Conservation (phyloP, 805 yeast genomes). For the Saccharomycopsis fermentans region DNA sequence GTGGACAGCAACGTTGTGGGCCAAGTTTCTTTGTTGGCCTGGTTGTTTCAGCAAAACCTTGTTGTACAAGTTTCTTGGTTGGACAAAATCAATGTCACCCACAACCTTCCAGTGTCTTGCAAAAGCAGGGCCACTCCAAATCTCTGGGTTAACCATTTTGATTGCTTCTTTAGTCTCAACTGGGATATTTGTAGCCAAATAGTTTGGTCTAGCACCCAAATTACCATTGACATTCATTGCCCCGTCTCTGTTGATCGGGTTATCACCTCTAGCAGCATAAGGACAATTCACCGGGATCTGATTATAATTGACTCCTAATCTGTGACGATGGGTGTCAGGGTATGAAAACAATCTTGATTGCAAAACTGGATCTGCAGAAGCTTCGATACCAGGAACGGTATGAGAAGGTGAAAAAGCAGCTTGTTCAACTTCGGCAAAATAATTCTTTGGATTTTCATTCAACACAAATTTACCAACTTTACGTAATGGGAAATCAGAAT, state of each 20-base stretch:
- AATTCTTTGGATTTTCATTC: slow-evolving; percentile 78
- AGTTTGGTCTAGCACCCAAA: slow-evolving; percentile 70
- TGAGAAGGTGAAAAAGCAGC: slow-evolving; percentile 80
- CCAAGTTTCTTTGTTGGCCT: slow-evolving; percentile 76
- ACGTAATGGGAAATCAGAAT: slow-evolving; percentile 74
- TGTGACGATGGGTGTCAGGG: slow-evolving; percentile 79
- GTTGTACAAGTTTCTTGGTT: slow-evolving; percentile 64
- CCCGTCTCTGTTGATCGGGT: slow-evolving; percentile 80
- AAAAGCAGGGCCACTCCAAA: slow-evolving; percentile 72
- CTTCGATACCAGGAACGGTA: slow-evolving; percentile 75
- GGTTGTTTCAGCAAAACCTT: slow-evolving; percentile 65
- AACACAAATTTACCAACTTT: slow-evolving; percentile 71
- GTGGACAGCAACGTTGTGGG: slow-evolving; percentile 77
- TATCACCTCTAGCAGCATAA: slow-evolving; percentile 35
- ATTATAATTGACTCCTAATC: slow-evolving; percentile 62
- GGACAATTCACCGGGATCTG: slow-evolving; percentile 92
- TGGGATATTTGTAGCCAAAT: slow-evolving; percentile 46
- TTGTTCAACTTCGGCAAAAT: slow-evolving; percentile 81
- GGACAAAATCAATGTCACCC: slow-evolving; percentile 64
- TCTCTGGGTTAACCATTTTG: slow-evolving; percentile 57
- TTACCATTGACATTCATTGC: slow-evolving; percentile 60
- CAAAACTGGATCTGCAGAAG: slow-evolving; percentile 76
- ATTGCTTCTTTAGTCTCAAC: slow-evolving; percentile 33
- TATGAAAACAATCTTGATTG: slow-evolving; percentile 76
- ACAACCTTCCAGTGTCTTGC: slow-evolving; percentile 78